Evolutionary conservation across 2,329 filamentous ascomycete species (phyloP), one percentile per base, ranked within the genome.

Genomic region (Ascochyta fabae): DNA sequence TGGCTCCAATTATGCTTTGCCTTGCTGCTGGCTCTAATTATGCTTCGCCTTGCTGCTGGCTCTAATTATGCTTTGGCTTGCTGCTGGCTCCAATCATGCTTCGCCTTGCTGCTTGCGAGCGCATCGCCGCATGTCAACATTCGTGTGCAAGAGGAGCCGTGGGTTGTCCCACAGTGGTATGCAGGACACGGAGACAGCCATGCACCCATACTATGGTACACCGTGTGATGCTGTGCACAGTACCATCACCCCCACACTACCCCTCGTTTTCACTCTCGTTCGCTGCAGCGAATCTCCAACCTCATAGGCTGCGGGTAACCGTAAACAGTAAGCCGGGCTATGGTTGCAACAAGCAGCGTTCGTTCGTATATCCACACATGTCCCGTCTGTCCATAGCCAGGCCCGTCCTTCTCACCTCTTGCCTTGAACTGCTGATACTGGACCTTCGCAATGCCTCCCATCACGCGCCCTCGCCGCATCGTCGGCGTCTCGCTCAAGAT

Each of bases 401-500:
- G 44, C 45, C 16, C 7, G 31, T 24, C n/a, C 24, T 31, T 48
- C 39, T 13, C 38, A 22, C 23, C 15, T 40, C 55, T 36, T 9
- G 15, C 26, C 46, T 7, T n/a, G 4, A 15, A 38, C 24, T 23
- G 15, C 24, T 38, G 26, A 26, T 3, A 24, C 41, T 50, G 40
- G 36, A 5, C 16, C 9, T 47, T 15, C 52, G 56, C 48, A 26
- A 75, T 75, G 69, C 67, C 72, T 26, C 70, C 70, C 10, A 52
- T 69, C n/a, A 31, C 68, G 27, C 68, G 66, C 53, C 82, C 79
- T 42, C 84, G 85, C 68, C 86, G 86, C 67, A 80, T 92, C 58
- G 81, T 92, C 56, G 89, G 89, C 73, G 86, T 91, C 61, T 89
- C 86, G 42, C 85, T 89, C 35, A 92, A 92, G 69, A 90, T 92